Evolutionary conservation across 1,284 basidiomycete genomes (phyloP), one percentile per base, ranked within the genome.

Genomic region (Ceraceosorus guamensis): DNA sequence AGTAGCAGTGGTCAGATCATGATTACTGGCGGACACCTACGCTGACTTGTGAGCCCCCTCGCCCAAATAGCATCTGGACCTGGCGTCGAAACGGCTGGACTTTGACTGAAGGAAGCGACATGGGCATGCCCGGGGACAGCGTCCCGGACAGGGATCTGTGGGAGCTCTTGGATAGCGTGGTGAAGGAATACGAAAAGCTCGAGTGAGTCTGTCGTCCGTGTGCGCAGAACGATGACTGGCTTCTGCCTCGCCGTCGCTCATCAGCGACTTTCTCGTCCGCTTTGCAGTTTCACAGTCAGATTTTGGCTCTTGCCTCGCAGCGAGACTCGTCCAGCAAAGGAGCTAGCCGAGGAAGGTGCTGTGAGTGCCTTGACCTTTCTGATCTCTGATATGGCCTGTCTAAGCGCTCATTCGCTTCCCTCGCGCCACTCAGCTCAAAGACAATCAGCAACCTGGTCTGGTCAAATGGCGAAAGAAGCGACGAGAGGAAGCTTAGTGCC

Each of bases 61-160:
- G 11, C 39, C 14, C 48, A 34, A 31, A 13, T 37, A 51, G 50
- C 57, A 74, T 75, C 55, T 75, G 68, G 68, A 58, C 63, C 46
- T 76, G 73, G 73, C 56, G 66, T 7, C 54, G 60, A 32, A 72
- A 73, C 53, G 58, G 57, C n/a, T 76, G 72, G 72, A 46, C 54
- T 3, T 56, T 76, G 37, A 69, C 52, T 47, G 43, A 53, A 35
- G 57, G 63, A 14, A 60, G 60, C 5, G 59, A 60, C 6, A 52
- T 68, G 33, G 70, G 72, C 6, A 45, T 56, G 37, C 58, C 66
- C 2, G 72, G 70, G 2, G 72, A 69, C 10, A 52, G 53, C 31
- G 73, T 76, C 13, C 72, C 73, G 7, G 68, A 76, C 46, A 51
- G 68, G 4, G 73, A 76, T 51, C 59, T 76, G 35, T 76, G 73